Evolutionary conservation across 805 yeast species (phyloP).

Genomic region (Saccharomycopsis javanensis): DNA sequence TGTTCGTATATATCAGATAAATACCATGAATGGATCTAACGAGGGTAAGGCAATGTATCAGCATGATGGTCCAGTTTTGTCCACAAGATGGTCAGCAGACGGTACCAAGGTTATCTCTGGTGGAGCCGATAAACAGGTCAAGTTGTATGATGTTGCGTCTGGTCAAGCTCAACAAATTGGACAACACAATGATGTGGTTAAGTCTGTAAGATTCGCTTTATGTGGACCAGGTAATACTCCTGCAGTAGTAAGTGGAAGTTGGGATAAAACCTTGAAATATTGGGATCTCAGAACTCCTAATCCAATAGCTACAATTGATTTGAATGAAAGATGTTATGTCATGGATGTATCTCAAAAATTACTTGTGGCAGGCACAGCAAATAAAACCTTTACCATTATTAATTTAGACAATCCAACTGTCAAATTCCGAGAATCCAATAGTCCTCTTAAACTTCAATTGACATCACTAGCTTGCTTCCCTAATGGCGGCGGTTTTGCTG

Average conservation of each 20-base stretch:
- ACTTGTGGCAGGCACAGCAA: slow-evolving; percentile 91
- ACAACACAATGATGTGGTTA: slow-evolving; percentile 73
- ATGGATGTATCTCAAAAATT: slow-evolving; percentile 79
- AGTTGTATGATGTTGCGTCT: slow-evolving; percentile 68
- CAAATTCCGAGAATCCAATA: slow-evolving; percentile 60
- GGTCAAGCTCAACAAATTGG: slow-evolving; percentile 84
- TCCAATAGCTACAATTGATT: slow-evolving; percentile 68
- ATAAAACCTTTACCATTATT: slow-evolving; percentile 65
- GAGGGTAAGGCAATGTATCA: slow-evolving; percentile 86
- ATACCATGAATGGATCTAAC: slow-evolving; percentile 53
- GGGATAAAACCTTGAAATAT: slow-evolving; percentile 91
- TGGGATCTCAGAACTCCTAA: slow-evolving; percentile 88
- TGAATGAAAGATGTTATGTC: slow-evolving; percentile 86
- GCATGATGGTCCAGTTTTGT: slow-evolving; percentile 80
- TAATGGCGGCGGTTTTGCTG: slow-evolving; percentile 86
- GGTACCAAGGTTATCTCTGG: slow-evolving; percentile 84
- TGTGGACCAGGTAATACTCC: slow-evolving; percentile 74
- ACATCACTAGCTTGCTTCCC: slow-evolving; percentile 75
- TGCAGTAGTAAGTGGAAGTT: slow-evolving; percentile 83
- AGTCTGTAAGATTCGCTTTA: slow-evolving; percentile 62
- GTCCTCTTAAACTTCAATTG: slow-evolving; percentile 88
- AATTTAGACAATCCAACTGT: slow-evolving; percentile 76
- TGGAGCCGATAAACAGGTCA: slow-evolving; percentile 84
- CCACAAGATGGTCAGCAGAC: slow-evolving; percentile 74
- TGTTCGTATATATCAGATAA: slow-evolving; percentile 84